Conservation (phyloP, 202 grass and related monocot genomes). For the Panicum virgatum region DNA sequence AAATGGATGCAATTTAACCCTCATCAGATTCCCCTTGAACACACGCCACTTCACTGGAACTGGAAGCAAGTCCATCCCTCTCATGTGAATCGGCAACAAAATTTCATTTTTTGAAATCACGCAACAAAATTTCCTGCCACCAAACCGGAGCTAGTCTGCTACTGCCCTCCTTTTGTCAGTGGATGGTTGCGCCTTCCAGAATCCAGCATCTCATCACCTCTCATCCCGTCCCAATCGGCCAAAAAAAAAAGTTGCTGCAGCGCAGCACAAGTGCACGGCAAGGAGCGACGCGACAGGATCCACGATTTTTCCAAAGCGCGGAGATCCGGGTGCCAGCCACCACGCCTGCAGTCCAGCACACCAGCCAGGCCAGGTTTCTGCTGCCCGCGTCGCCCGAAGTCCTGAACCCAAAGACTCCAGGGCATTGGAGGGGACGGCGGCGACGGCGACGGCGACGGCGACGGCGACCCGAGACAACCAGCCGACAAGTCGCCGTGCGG, state of each 20-base stretch:
- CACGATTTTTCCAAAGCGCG: background rate
- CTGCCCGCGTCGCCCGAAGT: background rate
- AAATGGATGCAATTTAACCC: background rate
- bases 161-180: background rate
- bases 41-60: background rate
- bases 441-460: background rate
- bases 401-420: background rate
- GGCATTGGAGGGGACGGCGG: background rate
- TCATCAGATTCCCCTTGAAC: background rate
- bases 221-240: background rate
- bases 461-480: background rate
- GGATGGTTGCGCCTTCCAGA: background rate
- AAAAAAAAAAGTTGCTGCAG: background rate
- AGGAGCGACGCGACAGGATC: background rate
- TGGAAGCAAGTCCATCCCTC: background rate
- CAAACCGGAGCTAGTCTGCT: background rate
- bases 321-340: background rate
- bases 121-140: background rate
- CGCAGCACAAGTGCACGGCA: background rate
- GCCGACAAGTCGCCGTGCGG: constrained; percentile 4
- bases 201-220: background rate
- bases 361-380: background rate
- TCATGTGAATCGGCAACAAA: too few relatives aligned
- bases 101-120: too few relatives aligned
- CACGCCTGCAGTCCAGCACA: background rate